phyloP scores from a whole-genome alignment of 1,284 basidiomycete species.

The Microbotryum saponariae region DNA sequence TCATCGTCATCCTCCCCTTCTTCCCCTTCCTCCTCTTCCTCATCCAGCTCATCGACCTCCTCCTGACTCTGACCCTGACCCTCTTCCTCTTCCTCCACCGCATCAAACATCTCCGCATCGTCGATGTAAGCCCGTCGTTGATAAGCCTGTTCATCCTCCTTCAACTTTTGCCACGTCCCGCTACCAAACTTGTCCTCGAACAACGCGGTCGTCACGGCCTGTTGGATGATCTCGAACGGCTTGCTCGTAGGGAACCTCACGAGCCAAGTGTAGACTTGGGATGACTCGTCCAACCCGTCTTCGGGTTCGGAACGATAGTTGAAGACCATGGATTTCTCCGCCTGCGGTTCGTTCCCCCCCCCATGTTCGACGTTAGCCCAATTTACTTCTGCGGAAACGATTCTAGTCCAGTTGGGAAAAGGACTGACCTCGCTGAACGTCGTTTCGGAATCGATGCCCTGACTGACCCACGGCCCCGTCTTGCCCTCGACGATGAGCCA shows the following conservation, averaged over 20 bases:
- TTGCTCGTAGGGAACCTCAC: slow-evolving; percentile 20
- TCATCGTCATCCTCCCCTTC: slow-evolving; percentile 56
- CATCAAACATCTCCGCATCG: slow-evolving; percentile 79
- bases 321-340: slow-evolving; percentile 32
- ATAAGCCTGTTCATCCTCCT: slow-evolving; percentile 36
- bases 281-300: not conserved
- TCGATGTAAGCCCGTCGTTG: slow-evolving; percentile 45
- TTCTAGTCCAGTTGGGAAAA: not conserved
- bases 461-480: slow-evolving; percentile 45
- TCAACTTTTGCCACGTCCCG: slow-evolving; percentile 34
- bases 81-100: slow-evolving; percentile 51
- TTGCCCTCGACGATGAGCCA: slow-evolving; percentile 57
- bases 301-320: slow-evolving; percentile 23
- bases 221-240: slow-evolving; percentile 40
- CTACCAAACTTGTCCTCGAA: slow-evolving; percentile 49
- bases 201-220: slow-evolving; percentile 68
- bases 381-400: not conserved
- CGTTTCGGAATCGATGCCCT: slow-evolving; percentile 47
- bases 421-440: slow-evolving; percentile 50
- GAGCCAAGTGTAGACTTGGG: slow-evolving; percentile 33
- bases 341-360: not conserved
- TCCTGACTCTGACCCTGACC: slow-evolving; percentile 38
- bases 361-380: not conserved
- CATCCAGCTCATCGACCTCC: slow-evolving; percentile 49
- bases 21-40: slow-evolving; percentile 52